phyloP scores from a whole-genome alignment of 371 early-diverging fungal species.

The Syncephalastrum sp. region DNA sequence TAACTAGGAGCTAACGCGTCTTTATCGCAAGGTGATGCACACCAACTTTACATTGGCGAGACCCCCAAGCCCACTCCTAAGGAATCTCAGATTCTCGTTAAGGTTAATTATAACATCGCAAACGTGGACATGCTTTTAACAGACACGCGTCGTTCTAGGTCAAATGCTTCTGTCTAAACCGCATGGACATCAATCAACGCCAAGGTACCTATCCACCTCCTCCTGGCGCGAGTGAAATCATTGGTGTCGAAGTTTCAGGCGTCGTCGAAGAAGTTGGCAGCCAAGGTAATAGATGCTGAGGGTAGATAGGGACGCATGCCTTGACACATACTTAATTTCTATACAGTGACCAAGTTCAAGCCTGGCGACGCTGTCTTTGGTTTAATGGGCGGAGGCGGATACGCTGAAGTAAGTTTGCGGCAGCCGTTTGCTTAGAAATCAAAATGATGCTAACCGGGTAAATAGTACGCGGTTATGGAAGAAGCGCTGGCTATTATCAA shows the following conservation, averaged over 20 bases:
- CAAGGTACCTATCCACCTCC: slow-evolving; percentile 72
- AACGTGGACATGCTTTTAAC: background rate
- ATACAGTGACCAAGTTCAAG: slow-evolving; percentile 46
- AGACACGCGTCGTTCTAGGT: slow-evolving; percentile 21
- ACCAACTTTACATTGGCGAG: slow-evolving; percentile 54
- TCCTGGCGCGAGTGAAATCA: slow-evolving; percentile 57
- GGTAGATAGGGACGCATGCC: background rate
- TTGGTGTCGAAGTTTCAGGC: slow-evolving; percentile 81
- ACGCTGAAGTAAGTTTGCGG: slow-evolving; percentile 54
- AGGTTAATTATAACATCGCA: slow-evolving; percentile 32
- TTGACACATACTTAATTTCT: background rate
- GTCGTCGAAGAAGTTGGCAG: slow-evolving; percentile 54
- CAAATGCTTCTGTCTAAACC: slow-evolving; percentile 66
- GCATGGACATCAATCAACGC: slow-evolving; percentile 79
- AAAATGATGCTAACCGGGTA: background rate
- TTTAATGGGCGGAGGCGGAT: slow-evolving; percentile 70
- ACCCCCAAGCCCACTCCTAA: slow-evolving; percentile 52
- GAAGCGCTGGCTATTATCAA: slow-evolving; percentile 60
- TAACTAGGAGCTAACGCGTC: background rate
- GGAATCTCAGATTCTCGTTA: slow-evolving; percentile 64
- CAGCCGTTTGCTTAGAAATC: background rate
- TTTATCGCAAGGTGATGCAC: slow-evolving; percentile 44
- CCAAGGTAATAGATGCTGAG: slow-evolving; percentile 25
- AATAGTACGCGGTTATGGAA: slow-evolving; percentile 65
- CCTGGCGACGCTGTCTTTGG: slow-evolving; percentile 72